phyloP scores from a whole-genome alignment of 192 early-diverging fungal species.

The Coemansia biformis region DNA sequence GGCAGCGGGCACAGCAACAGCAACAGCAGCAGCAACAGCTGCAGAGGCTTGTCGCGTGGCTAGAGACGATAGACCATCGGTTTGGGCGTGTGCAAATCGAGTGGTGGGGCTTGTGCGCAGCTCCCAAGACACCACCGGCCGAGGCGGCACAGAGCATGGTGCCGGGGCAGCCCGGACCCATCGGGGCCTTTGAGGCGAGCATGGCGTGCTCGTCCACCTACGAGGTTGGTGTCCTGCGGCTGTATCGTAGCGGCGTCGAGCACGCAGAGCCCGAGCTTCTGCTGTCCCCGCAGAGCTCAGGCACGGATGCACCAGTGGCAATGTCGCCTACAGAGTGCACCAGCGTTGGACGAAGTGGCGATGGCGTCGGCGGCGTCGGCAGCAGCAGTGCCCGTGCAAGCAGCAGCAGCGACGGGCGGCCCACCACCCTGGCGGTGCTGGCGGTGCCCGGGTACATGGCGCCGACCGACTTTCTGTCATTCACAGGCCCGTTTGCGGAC shows the following conservation, averaged over 20 bases:
- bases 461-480: slow-evolving; percentile 82
- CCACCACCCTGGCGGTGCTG: slow-evolving; percentile 60
- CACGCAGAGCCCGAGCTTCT: background rate
- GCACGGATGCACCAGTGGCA: background rate
- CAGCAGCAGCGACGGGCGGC: background rate
- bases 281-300: background rate
- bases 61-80: slow-evolving; percentile 17
- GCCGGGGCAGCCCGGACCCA: background rate
- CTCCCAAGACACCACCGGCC: background rate
- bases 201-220: slow-evolving; percentile 7
- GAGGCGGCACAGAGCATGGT: background rate
- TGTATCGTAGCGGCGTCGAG: slow-evolving; percentile 14
- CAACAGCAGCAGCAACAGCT: slow-evolving; percentile 8
- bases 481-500: slow-evolving; percentile 65
- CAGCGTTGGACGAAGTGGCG: too few species aligned
- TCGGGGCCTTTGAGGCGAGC: slow-evolving; percentile 12
- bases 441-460: slow-evolving; percentile 88
- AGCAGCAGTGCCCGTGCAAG: too few species aligned
- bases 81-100: slow-evolving; percentile 30
- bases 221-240: slow-evolving; percentile 18
- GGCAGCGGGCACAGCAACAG: slow-evolving; percentile 1
- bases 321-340: too few species aligned
- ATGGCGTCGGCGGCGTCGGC: too few species aligned
- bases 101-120: slow-evolving; percentile 15
- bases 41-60: background rate